These are phyloP conservation scores for Sclerotinia nivalis DNA, from an alignment of 2,329 filamentous ascomycete genomes.

Conservation along the genomic window DNA sequence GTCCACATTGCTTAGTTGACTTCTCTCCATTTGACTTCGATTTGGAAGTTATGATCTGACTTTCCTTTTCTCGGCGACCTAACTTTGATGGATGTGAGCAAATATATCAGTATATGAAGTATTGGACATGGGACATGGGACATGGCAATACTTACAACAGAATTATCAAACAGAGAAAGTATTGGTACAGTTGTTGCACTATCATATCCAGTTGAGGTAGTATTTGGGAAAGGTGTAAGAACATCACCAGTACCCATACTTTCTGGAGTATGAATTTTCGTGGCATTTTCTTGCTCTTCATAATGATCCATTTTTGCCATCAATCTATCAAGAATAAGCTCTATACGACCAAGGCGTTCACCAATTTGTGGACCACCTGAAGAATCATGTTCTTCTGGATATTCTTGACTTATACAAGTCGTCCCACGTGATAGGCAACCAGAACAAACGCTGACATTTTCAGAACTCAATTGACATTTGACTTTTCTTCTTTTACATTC, in stretches of 20 bases:
- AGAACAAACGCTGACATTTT: slow-evolving; percentile 46
- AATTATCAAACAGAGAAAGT: slow-evolving; percentile 39
- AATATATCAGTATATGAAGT: neutral
- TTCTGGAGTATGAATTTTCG: slow-evolving; percentile 37
- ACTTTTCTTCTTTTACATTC: slow-evolving; percentile 57
- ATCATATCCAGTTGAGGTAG: slow-evolving; percentile 25
- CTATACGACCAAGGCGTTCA: slow-evolving; percentile 39
- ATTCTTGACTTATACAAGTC: slow-evolving; percentile 40
- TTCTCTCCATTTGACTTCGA: slow-evolving; percentile 18
- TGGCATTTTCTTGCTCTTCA: slow-evolving; percentile 36
- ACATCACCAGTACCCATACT: slow-evolving; percentile 36
- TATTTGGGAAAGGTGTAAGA: slow-evolving; percentile 31
- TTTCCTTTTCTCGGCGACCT: slow-evolving; percentile 31
- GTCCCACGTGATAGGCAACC: slow-evolving; percentile 48
- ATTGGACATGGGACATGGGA: slow-evolving; percentile 8
- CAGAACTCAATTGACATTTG: slow-evolving; percentile 49
- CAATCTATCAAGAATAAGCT: slow-evolving; percentile 37
- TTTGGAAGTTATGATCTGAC: slow-evolving; percentile 33
- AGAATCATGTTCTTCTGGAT: slow-evolving; percentile 38
- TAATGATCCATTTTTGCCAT: slow-evolving; percentile 37
- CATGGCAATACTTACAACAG: slow-evolving; percentile 31
- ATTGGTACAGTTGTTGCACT: slow-evolving; percentile 33
- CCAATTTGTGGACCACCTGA: slow-evolving; percentile 36
- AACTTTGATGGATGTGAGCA: slow-evolving; percentile 29
- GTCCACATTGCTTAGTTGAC: slow-evolving; percentile 28